Evolutionary conservation across 768 basidiomycete species (phyloP).

Genomic region (Hypholoma sublateritium): DNA sequence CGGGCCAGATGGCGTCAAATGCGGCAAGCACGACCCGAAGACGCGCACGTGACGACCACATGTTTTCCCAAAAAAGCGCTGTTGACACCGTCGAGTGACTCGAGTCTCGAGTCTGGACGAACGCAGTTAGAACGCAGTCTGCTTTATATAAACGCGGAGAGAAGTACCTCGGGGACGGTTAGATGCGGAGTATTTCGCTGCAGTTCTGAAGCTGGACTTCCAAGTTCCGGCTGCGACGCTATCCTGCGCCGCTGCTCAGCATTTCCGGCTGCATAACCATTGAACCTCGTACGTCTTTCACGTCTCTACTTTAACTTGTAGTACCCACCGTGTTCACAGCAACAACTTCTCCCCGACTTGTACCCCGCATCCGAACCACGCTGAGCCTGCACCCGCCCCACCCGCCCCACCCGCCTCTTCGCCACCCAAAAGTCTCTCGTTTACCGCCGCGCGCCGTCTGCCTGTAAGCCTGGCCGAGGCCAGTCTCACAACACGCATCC

Average conservation of each 20-base stretch:
- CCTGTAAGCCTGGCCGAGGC: too few relatives aligned
- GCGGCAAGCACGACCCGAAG: not conserved
- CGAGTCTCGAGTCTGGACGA: too few relatives aligned
- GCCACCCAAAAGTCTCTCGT: not conserved
- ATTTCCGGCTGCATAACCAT: too few relatives aligned
- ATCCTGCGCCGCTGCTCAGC: not conserved
- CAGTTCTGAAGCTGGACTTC: not conserved
- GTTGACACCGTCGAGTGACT: not conserved
- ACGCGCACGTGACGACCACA: not conserved
- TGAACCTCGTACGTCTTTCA: not conserved
- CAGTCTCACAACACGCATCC: too few relatives aligned
- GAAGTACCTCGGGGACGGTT: too few relatives aligned
- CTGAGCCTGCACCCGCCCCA: not conserved
- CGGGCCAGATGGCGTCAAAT: not conserved
- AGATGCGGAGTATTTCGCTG: not conserved
- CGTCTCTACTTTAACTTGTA: too few relatives aligned
- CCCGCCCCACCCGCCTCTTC: not conserved
- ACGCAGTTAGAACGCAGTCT: too few relatives aligned
- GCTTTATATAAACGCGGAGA: too few relatives aligned
- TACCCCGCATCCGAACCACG: not conserved
- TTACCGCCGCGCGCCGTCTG: conserved; percentile 1
- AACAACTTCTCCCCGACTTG: not conserved
- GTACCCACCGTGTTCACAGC: not conserved
- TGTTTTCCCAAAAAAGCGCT: not conserved
- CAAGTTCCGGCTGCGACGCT: not conserved